These are phyloP conservation scores for Aspergillus sclerotioniger DNA, from an alignment of 495 filamentous ascomycete genomes.

Conservation along the genomic window DNA sequence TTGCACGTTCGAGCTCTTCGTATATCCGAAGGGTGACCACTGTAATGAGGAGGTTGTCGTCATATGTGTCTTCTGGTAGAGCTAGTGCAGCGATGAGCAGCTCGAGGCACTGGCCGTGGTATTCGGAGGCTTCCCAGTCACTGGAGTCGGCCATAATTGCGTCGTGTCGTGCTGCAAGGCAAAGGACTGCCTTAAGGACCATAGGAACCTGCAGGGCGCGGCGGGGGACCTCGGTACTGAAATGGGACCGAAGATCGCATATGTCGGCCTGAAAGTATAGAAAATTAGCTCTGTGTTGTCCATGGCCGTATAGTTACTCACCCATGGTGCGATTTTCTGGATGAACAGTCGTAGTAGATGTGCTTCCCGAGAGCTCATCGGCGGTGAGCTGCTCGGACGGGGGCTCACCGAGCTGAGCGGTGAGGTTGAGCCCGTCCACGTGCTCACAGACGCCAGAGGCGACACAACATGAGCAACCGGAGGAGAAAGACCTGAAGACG, in stretches of 20 bases:
- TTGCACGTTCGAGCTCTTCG: slow-evolving; percentile 35
- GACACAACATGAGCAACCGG: slow-evolving; percentile 7
- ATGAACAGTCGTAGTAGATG: slow-evolving; percentile 35
- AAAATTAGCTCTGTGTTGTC: neutral
- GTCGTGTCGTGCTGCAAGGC: slow-evolving; percentile 35
- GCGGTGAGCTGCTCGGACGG: slow-evolving; percentile 1
- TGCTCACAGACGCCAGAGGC: slow-evolving; percentile 14
- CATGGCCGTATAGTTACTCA: slow-evolving; percentile 13
- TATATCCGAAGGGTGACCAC: slow-evolving; percentile 40
- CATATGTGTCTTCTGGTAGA: slow-evolving; percentile 27
- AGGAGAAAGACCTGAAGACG: slow-evolving; percentile 15
- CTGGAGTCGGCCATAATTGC: slow-evolving; percentile 30
- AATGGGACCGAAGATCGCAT: slow-evolving; percentile 36
- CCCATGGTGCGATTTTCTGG: slow-evolving; percentile 35
- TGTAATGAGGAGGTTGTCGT: slow-evolving; percentile 36
- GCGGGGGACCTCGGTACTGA: slow-evolving; percentile 35
- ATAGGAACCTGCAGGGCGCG: slow-evolving; percentile 34
- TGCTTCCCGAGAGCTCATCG: slow-evolving; percentile 32
- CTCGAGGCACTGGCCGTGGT: slow-evolving; percentile 38
- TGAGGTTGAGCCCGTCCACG: slow-evolving; percentile 16
- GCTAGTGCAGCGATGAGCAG: slow-evolving; percentile 33
- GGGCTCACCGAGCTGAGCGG: slow-evolving; percentile 15
- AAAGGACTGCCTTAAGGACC: slow-evolving; percentile 35
- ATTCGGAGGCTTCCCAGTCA: slow-evolving; percentile 39
- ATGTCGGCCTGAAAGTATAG: slow-evolving; percentile 30